phyloP scores from a whole-genome alignment of 495 filamentous ascomycete genomes.

The Penicillium ochrochloron region DNA sequence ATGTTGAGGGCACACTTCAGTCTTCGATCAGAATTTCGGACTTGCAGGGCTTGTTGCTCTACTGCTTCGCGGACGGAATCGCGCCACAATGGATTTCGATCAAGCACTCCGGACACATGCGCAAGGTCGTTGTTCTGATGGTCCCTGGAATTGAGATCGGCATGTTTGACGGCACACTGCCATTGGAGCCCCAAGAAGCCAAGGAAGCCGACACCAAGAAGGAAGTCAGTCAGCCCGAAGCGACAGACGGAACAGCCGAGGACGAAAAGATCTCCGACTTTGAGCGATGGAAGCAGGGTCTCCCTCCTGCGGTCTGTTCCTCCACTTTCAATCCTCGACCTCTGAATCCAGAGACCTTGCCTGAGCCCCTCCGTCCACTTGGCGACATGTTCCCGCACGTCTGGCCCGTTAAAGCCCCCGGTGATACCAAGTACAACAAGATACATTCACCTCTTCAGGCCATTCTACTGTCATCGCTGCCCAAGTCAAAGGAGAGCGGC shows the following conservation, averaged over 20 bases:
- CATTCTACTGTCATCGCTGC: conserved; percentile 73
- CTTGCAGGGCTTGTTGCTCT: conserved; percentile 81
- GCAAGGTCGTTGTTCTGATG: conserved; percentile 90
- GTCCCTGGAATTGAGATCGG: conserved; percentile 87
- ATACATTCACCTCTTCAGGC: conserved; percentile 83
- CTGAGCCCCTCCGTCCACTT: conserved; percentile 66
- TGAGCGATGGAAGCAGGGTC: conserved; percentile 47
- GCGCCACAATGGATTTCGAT: conserved; percentile 88
- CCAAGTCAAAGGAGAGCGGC: conserved; percentile 62
- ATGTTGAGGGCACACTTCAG: conserved; percentile 71
- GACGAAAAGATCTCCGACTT: conserved; percentile 42
- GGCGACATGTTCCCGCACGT: conserved; percentile 83
- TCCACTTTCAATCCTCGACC: conserved; percentile 72
- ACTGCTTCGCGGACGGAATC: conserved; percentile 82
- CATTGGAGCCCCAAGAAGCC: conserved; percentile 41
- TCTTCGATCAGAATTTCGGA: conserved; percentile 76
- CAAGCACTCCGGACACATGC: conserved; percentile 72
- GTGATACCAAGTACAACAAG: conserved; percentile 76
- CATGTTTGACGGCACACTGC: conserved; percentile 78
- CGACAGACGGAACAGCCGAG: conserved; percentile 22
- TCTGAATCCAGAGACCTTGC: conserved; percentile 64
- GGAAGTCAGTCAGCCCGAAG: conserved; percentile 21
- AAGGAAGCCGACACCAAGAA: conserved; percentile 16
- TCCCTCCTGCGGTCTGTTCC: conserved; percentile 46
- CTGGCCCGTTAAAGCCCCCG: conserved; percentile 87